These are phyloP conservation scores for Thermothielavioides terrestris DNA, from an alignment of 495 filamentous ascomycete species.

Conservation along the genomic window DNA sequence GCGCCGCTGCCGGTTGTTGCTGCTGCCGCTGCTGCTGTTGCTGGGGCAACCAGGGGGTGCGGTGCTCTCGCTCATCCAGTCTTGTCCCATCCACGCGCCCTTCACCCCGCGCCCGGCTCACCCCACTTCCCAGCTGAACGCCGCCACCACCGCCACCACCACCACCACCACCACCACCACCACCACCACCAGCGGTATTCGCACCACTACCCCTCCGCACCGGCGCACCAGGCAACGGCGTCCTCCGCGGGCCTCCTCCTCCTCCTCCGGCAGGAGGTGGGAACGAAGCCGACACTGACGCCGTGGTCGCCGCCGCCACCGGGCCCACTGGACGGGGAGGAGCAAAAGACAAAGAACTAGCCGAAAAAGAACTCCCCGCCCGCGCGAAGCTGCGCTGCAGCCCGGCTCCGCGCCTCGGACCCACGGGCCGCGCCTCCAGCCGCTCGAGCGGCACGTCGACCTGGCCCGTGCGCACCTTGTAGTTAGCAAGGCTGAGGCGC, in stretches of 20 bases:
- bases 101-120: no score
- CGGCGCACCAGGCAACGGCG: conserved; percentile 1
- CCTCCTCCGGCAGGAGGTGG: neutral
- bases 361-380: no score
- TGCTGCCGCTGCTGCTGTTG: no score
- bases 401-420: no score
- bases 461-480: conserved; percentile 47
- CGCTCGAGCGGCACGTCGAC: conserved; percentile 40
- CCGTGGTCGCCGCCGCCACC: neutral
- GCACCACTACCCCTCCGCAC: neutral
- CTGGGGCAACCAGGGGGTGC: no score
- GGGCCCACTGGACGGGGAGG: neutral
- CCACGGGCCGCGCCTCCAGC: conserved; percentile 24
- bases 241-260: no score
- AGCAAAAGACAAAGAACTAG: no score
- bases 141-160: neutral
- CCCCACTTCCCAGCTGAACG: neutral
- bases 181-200: neutral
- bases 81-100: no score
- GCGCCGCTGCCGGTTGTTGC: no score
- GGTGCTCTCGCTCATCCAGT: no score
- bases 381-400: no score
- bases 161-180: neutral
- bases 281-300: neutral
- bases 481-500: conserved; percentile 42